These are phyloP conservation scores for Eimeria maxima DNA, from an alignment of 169 alveolate genomes.

Conservation along the genomic window DNA sequence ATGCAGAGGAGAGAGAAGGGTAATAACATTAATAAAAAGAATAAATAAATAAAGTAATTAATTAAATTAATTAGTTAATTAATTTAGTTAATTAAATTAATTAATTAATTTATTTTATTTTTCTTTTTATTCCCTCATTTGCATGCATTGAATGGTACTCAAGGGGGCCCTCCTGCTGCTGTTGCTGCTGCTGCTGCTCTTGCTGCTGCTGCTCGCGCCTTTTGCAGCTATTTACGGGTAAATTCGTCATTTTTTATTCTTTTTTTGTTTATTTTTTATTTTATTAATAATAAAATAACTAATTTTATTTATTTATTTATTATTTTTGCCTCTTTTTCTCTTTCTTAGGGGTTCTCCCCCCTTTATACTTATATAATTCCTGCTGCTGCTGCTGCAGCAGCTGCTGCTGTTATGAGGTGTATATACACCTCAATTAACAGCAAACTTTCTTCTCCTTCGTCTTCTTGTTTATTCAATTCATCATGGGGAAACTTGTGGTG, in stretches of 20 bases:
- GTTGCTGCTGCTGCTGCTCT: background rate
- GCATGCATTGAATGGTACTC: background rate
- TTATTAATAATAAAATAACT: too few species aligned
- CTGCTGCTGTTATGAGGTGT: background rate
- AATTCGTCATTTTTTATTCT: background rate
- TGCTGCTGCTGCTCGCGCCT: too few species aligned
- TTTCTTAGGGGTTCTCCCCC: conserved; percentile 1
- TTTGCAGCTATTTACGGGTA: background rate
- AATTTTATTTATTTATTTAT: too few species aligned
- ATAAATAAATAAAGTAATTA: background rate
- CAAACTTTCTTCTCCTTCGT: background rate
- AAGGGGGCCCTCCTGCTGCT: background rate
- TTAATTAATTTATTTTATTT: background rate
- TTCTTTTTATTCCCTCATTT: background rate
- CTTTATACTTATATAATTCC: too few species aligned
- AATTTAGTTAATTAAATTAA: background rate
- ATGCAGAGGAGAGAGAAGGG: background rate
- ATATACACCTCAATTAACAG: background rate
- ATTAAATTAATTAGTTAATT: background rate
- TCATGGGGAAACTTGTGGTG: conserved; percentile 17
- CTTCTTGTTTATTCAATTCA: background rate
- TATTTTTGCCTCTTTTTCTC: background rate
- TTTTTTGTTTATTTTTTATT: background rate
- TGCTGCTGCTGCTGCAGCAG: too few species aligned
- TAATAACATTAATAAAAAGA: too few species aligned